Conservation (phyloP, 148 eudicot genomes). For the Persicaria tinctoria region DNA sequence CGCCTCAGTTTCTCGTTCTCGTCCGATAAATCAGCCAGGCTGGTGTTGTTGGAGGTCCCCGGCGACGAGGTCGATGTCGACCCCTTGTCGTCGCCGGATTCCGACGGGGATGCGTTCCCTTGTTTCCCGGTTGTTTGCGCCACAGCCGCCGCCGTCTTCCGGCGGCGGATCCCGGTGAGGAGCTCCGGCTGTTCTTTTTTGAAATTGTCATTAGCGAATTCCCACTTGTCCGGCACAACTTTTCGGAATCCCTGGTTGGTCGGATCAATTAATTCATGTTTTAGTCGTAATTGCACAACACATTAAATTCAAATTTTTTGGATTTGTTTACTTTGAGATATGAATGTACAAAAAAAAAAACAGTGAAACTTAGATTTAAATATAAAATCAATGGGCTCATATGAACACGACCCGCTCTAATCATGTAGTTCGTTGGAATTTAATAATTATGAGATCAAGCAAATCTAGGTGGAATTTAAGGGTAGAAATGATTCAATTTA, state of each 20-base stretch:
- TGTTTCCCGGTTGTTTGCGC: background rate
- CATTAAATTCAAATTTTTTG: background rate
- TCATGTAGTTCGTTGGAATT: too few relatives aligned
- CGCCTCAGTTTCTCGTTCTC: slow-evolving; percentile 65
- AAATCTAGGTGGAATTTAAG: too few relatives aligned
- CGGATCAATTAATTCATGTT: background rate
- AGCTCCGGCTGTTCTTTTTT: slow-evolving; percentile 56
- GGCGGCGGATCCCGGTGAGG: slow-evolving; percentile 56
- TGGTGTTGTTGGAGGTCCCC: slow-evolving; percentile 35
- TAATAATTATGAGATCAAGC: too few relatives aligned
- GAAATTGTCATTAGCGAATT: slow-evolving; percentile 81
- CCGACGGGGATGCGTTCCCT: slow-evolving; percentile 17
- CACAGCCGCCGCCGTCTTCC: slow-evolving; percentile 30
- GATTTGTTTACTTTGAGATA: background rate
- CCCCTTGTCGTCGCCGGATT: slow-evolving; percentile 58
- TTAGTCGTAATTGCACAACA: background rate
- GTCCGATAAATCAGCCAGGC: slow-evolving; percentile 34
- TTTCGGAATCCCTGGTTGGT: slow-evolving; percentile 74
- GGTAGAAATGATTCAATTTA: background rate
- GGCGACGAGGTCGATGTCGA: slow-evolving; percentile 72
- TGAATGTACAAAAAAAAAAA: background rate
- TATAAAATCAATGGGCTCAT: background rate
- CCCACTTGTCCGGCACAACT: slow-evolving; percentile 89
- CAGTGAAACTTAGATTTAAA: too few relatives aligned
- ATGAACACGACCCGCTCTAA: too few relatives aligned